Base-by-base conservation (phyloP, 169 alveolate species). In the Besnoitia besnoiti region DNA sequence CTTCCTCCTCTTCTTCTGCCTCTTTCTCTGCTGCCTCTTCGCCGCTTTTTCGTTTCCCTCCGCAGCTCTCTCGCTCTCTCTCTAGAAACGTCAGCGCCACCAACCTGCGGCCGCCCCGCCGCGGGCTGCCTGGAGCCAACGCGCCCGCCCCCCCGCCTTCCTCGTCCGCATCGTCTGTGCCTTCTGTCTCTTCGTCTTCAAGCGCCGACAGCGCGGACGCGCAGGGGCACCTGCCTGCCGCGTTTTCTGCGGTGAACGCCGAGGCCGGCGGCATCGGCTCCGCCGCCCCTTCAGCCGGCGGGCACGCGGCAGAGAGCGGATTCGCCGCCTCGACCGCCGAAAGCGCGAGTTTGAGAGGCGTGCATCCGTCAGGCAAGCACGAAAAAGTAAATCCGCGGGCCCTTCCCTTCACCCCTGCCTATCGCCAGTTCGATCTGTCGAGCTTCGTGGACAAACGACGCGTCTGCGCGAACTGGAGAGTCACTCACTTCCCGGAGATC, bases 361-460 rank as follows among this genome's bases (percentile, higher is more conserved):
- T n/a, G n/a, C n/a, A n/a, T n/a, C n/a, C n/a, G n/a, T n/a, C 30
- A 55, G 67, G 24, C 12, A 55, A 21, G 3, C 33, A 19, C 67
- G 30, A 55, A 55, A 55, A 55, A 55, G 67, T n/a, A n/a, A n/a
- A 55, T 16, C 24, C 67, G 67, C 12, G 24, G 24, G n/a, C 3
- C 30, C 7, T 55, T 55, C 67, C 67, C 59, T 42, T 77, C 87
- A 10, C 61, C 3, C 87, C 87, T 16, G 55, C 59, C 40, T 77
- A 77, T 37, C 40, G 87, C 10, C 87, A 77, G 50, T 77, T 77
- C 55, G 47, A 39, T 27, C 47, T 77, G 44, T 30, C 87, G 7
- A 77, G 87, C 33, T 35, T 16, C 55, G 87, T 77, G 33, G 40
- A 77, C 87, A 77, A 77, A 35, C 87, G 87, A 21, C 87, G 87